A percentile compares a stretch with the other conserved stretches of the same genome.
Conservation (phyloP, 108 stramenopile species). For the Cylindrotheca closterium region DNA sequence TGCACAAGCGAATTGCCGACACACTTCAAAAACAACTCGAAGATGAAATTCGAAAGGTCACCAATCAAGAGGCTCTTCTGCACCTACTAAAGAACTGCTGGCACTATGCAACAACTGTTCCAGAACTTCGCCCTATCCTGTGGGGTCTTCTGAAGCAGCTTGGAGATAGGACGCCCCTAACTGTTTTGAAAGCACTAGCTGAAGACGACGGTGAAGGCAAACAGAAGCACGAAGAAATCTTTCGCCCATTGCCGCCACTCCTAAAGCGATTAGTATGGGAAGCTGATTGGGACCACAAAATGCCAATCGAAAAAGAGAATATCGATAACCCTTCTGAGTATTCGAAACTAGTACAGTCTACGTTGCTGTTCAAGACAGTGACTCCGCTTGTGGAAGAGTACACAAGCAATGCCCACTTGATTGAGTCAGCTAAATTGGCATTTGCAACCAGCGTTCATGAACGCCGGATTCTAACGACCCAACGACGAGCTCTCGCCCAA, state of each 20-base stretch:
- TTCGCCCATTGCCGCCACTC: slow-evolving; percentile 62
- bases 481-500: slow-evolving; percentile 49
- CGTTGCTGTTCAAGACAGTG: slow-evolving; percentile 67
- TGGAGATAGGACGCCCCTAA: slow-evolving; percentile 70
- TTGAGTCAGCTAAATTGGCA: slow-evolving; percentile 52
- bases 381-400: slow-evolving; percentile 61
- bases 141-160: slow-evolving; percentile 75
- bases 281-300: slow-evolving; percentile 77
- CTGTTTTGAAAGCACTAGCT: slow-evolving; percentile 56
- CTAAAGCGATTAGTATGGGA: slow-evolving; percentile 82
- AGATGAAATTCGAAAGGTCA: slow-evolving; percentile 77
- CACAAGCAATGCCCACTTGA: slow-evolving; percentile 34
- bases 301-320: slow-evolving; percentile 29
- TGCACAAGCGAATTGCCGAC: slow-evolving; percentile 73
- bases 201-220: slow-evolving; percentile 47
- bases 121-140: slow-evolving; percentile 77
- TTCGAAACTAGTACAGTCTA: slow-evolving; percentile 54
- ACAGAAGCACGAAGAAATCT: slow-evolving; percentile 71
- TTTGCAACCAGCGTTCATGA: slow-evolving; percentile 66
- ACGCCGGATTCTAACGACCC: slow-evolving; percentile 57
- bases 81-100: slow-evolving; percentile 65
- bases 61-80: slow-evolving; percentile 44
- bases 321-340: slow-evolving; percentile 38
- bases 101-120: slow-evolving; percentile 66
- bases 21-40: slow-evolving; percentile 69